These are phyloP conservation scores for Jatropha podagrica DNA, from an alignment of 441 rosid species.

Conservation along the genomic window DNA sequence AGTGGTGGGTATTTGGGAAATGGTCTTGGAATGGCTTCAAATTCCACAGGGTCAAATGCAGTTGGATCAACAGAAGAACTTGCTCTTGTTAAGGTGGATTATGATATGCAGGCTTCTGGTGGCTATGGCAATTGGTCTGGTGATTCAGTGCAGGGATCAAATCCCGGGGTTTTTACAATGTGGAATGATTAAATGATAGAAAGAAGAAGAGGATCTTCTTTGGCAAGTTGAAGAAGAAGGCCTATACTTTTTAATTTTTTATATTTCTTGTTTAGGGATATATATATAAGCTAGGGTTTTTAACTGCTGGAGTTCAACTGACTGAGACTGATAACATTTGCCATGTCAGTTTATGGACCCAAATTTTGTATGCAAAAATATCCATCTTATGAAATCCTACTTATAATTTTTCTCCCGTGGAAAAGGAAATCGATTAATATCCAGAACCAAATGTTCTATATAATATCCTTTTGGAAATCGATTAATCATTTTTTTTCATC, in stretches of 20 bases:
- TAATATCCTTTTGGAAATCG: too few species aligned
- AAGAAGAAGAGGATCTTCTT: slow-evolving; percentile 1
- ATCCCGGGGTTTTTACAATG: slow-evolving; percentile 76
- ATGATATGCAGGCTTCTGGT: slow-evolving; percentile 57
- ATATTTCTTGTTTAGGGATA: not conserved
- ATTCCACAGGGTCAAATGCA: slow-evolving; percentile 35
- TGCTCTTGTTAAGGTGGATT: slow-evolving; percentile 73
- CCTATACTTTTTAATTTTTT: not conserved
- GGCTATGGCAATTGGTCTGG: slow-evolving; percentile 74
- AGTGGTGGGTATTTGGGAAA: slow-evolving; percentile 57
- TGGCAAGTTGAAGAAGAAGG: not conserved
- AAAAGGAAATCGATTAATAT: too few species aligned
- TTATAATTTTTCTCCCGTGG: too few species aligned
- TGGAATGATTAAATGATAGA: slow-evolving; percentile 60
- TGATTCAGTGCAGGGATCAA: slow-evolving; percentile 70
- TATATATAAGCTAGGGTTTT: slow-evolving; percentile 11
- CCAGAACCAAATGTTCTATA: too few species aligned
- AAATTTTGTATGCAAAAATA: slow-evolving; percentile 38
- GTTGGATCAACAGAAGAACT: slow-evolving; percentile 60
- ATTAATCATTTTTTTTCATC: too few species aligned
- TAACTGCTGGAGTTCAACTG: slow-evolving; percentile 8
- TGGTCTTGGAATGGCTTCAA: slow-evolving; percentile 53
- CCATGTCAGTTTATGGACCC: slow-evolving; percentile 31
- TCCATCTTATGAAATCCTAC: not conserved
- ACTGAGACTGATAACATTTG: slow-evolving; percentile 18